phyloP scores from a whole-genome alignment of 768 basidiomycete species.

The Panaeolus cyanescens region DNA sequence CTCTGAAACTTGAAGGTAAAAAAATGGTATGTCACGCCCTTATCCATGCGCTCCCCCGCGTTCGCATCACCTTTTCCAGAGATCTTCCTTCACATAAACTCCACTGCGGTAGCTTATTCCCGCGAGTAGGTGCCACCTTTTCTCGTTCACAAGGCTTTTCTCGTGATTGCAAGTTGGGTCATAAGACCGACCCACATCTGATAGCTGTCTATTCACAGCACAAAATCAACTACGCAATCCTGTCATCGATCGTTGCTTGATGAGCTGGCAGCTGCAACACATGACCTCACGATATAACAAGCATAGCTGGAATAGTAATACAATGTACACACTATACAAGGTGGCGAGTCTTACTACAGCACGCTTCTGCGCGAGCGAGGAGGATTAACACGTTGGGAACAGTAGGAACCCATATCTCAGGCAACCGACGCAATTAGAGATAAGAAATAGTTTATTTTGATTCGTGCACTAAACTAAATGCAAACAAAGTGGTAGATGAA shows the following conservation, averaged over 20 bases:
- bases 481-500: constrained; percentile 13
- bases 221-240: neutral
- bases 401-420: neutral
- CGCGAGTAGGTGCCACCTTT: neutral
- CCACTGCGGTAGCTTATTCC: neutral
- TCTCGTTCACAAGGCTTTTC: neutral
- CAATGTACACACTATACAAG: no score
- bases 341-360: no score
- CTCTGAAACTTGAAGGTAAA: no score
- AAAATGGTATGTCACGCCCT: neutral
- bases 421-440: neutral
- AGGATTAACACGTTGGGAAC: neutral
- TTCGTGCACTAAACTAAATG: constrained; percentile 9
- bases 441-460: neutral
- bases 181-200: neutral
- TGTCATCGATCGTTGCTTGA: neutral
- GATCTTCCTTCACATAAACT: neutral
- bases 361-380: no score
- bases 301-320: no score
- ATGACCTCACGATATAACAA: neutral
- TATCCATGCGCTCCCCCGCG: neutral
- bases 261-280: neutral
- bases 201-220: neutral
- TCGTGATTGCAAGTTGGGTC: neutral
- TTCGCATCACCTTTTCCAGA: neutral